Evolutionary conservation across 192 early-diverging fungal species (phyloP), one percentile per base, ranked within the genome.

Genomic region (Coemansia sp.): DNA sequence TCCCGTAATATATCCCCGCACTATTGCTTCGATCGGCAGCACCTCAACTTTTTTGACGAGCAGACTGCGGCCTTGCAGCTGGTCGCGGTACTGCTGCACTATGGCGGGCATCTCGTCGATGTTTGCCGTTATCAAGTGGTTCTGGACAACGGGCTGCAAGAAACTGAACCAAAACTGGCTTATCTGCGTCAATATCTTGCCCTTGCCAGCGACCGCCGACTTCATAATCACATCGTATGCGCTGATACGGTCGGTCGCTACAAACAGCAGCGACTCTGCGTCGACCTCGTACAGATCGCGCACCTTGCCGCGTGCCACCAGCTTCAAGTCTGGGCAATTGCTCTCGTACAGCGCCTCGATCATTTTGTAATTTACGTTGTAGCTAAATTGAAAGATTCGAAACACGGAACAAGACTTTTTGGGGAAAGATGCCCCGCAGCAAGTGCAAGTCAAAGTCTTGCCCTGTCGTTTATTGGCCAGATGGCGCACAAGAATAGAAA

Each of bases 151-250:
- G 72, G 92, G 89, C 63, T 88, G 85, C 61, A 99, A 85, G 24
- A 86, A 81, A 43, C 93, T 83, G 79, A 99, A 99, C 97, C 97
- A 99, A 70, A 97, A 98, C 45, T 90, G 84, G 57, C 88, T 91
- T 65, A 99, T 86, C 76, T 96, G 90, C 15, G 97, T 98, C 65
- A 99, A 83, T 60, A 99, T 88, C 82, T 97, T 97, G 69, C 97
- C 97, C 82, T 99, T 99, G 71, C 90, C 90, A 2, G 93, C 85
- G 65, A 99, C 93, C 15, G 76, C 65, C 66, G 93, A 95, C 66
- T 92, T 92, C 96, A 99, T 96, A 64, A 98, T 93, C 38, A 99
- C 96, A 64, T 99, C 97, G 80, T 92, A 99, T 2, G 97, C 96
- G 72, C 90, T 93, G 81, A 98, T 93, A 59, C 97, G 87, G 84